Evolutionary conservation across 345 rosid genomes (phyloP).

Genomic region (Turnera subulata): DNA sequence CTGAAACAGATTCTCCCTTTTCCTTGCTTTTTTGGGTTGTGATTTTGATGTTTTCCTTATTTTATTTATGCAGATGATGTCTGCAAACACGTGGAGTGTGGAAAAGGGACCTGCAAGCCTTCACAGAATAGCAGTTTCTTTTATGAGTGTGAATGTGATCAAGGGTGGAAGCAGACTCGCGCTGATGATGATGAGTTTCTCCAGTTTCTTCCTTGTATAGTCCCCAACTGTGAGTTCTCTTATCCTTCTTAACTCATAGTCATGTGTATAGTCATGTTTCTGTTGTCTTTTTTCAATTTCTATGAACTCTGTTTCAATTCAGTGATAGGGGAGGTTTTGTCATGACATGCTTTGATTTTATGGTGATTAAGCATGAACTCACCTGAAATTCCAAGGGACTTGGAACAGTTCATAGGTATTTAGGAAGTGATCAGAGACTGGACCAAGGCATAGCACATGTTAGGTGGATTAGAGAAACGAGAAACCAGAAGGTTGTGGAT

Average conservation of each 20-base stretch:
- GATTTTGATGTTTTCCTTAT: background rate
- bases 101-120: conserved; percentile 60
- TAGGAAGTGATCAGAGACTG: too few species aligned
- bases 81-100: conserved; percentile 59
- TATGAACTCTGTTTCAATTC: too few species aligned
- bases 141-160: conserved; percentile 57
- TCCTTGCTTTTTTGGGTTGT: background rate
- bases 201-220: conserved; percentile 82
- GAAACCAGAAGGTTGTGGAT: background rate
- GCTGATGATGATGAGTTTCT: conserved; percentile 17
- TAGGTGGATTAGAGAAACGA: too few species aligned
- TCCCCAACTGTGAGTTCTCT: conserved; percentile 62
- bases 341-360: too few species aligned
- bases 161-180: conserved; percentile 65
- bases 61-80: conserved; percentile 32
- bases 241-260: background rate
- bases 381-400: too few species aligned
- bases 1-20: conserved; percentile 9
- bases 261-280: background rate
- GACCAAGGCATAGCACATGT: too few species aligned
- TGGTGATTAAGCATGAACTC: too few species aligned
- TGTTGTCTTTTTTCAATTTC: background rate
- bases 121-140: conserved; percentile 30
- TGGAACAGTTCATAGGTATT: too few species aligned
- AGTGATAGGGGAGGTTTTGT: too few species aligned